Percentiles rank a stretch among this genome's conserved stretches.
These are phyloP conservation scores for Phytophthora sojae DNA, from an alignment of 352 stramenopile species.

Conservation along the genomic window DNA sequence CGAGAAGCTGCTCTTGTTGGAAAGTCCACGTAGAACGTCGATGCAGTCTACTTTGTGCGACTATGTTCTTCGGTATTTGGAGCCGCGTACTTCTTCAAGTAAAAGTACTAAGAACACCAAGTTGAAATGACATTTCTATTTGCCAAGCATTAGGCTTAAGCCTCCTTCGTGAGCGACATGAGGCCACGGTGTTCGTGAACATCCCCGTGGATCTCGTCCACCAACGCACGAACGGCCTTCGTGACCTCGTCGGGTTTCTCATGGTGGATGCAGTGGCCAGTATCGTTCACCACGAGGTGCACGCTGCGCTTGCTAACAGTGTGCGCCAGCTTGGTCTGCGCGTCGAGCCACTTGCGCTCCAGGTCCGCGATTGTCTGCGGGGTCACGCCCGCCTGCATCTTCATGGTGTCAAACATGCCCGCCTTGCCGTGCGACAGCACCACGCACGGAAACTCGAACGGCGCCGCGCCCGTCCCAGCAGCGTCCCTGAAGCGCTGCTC, in stretches of 20 bases:
- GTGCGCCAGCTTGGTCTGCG: conserved; percentile 62
- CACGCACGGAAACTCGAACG: conserved; percentile 68
- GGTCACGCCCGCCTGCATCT: conserved; percentile 58
- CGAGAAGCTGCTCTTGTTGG: no score
- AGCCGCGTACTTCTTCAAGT: no score
- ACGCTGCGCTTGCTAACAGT: conserved; percentile 49
- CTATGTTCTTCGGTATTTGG: no score
- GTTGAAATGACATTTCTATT: background rate
- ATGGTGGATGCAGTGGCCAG: conserved; percentile 79
- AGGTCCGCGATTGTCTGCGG: conserved; percentile 46
- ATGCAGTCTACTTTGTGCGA: no score
- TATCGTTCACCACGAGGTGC: conserved; percentile 61
- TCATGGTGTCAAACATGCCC: conserved; percentile 80
- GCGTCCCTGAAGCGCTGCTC: conserved; percentile 66
- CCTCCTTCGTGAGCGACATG: conserved; percentile 31
- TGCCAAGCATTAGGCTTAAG: background rate
- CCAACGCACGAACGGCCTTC: conserved; percentile 64
- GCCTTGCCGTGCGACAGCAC: conserved; percentile 73
- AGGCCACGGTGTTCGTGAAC: conserved; percentile 34
- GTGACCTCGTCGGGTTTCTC: conserved; percentile 71
- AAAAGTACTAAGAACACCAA: no score
- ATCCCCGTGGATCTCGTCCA: conserved; percentile 49
- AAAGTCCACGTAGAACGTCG: no score
- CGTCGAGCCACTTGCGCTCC: conserved; percentile 73
- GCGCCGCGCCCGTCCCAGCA: conserved; percentile 2